Base-by-base conservation (phyloP, 2,329 filamentous ascomycete species). In the Scedosporium dehoogii region DNA sequence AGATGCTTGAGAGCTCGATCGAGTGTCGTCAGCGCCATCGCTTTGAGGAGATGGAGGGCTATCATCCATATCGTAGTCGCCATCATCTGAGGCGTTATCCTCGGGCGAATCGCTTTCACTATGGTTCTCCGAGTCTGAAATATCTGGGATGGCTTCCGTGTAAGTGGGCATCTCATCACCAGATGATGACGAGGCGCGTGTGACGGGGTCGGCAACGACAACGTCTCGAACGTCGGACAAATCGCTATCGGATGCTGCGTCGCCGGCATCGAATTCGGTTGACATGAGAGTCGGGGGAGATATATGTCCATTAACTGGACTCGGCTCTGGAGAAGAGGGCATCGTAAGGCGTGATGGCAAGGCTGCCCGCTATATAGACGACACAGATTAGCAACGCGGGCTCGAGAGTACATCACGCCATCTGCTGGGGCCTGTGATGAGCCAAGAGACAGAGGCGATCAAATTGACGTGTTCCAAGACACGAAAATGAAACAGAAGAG, bases 61-160 rank as follows among this genome's bases (percentile, higher is more conserved):
- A 65, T 85, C 83, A 65, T 85, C 87, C 74, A 88, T 86, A 71
- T 91, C 89, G 70, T 89, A 96, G 73, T 96, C 91, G 66, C 75
- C 86, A 73, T 89, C 86, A 64, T 87, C 85, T 4, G 83, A 86
- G 64, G 76, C 82, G 70, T 85, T 80, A 65, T 83, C 79, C 25
- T 78, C 74, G 51, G 78, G 80, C 1, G 80, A 78, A 48, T 76
- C 77, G 63, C 63, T 63, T 41, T 80, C 76, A 48, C 74, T 75
- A 62, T 79, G 78, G n/a, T 56, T 44, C 10, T 79, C 76, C 63
- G 74, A 73, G 58, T 73, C 73, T 63, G 71, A 67, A 57, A 75
- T 75, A 61, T 76, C 71, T 60, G 74, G 72, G 65, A 71, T 67
- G 66, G 56, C 41, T 27, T 63, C 63, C 25, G 59, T 44, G 12